Conservation (phyloP, 176 grass and related monocot genomes). For the Oropetium thomaeum region DNA sequence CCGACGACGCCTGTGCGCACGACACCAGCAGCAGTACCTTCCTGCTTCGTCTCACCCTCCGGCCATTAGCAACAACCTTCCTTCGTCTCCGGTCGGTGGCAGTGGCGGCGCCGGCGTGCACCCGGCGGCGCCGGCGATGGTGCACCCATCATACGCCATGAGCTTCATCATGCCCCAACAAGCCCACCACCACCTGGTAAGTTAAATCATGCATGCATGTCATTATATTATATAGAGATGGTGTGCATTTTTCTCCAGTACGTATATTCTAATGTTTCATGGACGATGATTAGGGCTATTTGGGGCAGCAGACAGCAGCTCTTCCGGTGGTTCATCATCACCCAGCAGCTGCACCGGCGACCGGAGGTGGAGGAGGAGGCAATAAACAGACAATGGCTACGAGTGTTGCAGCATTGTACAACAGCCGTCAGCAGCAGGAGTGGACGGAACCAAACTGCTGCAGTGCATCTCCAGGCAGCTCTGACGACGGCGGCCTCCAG, state of each 20-base stretch:
- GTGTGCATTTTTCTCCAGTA: no score
- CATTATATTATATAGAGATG: no score
- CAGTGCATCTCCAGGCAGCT: conserved; percentile 19
- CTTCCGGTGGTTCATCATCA: neutral
- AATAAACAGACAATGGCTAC: conserved; percentile 11
- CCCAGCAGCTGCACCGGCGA: neutral
- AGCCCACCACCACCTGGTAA: conserved; percentile 22
- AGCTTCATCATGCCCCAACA: conserved; percentile 27
- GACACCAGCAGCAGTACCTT: conserved; percentile 56
- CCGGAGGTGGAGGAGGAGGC: conserved; percentile 14
- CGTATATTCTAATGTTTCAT: no score
- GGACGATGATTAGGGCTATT: neutral
- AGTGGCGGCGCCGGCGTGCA: neutral
- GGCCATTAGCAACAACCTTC: no score
- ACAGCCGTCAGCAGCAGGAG: conserved; percentile 32
- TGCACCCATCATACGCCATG: conserved; percentile 40
- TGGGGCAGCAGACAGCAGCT: neutral
- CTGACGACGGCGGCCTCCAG: neutral
- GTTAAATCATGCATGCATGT: no score
- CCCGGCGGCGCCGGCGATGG: conserved; percentile 36
- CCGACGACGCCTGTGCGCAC: conserved; percentile 59
- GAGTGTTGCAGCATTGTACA: neutral
- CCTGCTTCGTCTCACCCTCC: no score
- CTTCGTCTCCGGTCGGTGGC: neutral
- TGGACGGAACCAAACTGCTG: conserved; percentile 28